These are phyloP conservation scores for Phytophthora syringae DNA, from an alignment of 352 stramenopile genomes.

Conservation along the genomic window DNA sequence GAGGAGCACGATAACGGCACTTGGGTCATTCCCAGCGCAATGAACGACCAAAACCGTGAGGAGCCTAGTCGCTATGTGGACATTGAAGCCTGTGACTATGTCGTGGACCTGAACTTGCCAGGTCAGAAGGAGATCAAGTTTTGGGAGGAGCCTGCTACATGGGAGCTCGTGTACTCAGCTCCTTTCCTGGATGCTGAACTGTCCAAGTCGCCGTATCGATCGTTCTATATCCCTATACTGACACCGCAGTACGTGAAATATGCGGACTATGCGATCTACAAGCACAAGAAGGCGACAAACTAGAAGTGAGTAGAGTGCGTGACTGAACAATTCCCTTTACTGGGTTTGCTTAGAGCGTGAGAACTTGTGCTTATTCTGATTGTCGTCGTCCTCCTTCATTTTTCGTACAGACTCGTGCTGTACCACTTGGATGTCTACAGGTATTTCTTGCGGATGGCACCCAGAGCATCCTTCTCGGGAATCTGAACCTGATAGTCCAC, in stretches of 20 bases:
- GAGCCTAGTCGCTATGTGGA: conserved; percentile 90
- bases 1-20: conserved; percentile 67
- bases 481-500: conserved; percentile 39
- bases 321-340: no score
- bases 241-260: conserved; percentile 63
- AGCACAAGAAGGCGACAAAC: conserved; percentile 41
- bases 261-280: conserved; percentile 73
- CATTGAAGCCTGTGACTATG: conserved; percentile 85
- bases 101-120: conserved; percentile 88
- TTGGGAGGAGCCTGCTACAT: conserved; percentile 58
- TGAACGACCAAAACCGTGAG: conserved; percentile 96
- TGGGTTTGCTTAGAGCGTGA: no score
- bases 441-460: no score
- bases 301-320: conserved; percentile 10
- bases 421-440: no score
- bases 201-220: conserved; percentile 68
- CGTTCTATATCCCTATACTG: conserved; percentile 82
- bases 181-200: conserved; percentile 68
- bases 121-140: conserved; percentile 70
- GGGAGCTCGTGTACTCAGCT: conserved; percentile 59
- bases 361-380: no score
- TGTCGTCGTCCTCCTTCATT: no score
- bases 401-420: no score
- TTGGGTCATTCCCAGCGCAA: conserved; percentile 68
- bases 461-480: conserved; percentile 29